Conservation (phyloP, 345 rosid species). For the Boechera divaricarpa region DNA sequence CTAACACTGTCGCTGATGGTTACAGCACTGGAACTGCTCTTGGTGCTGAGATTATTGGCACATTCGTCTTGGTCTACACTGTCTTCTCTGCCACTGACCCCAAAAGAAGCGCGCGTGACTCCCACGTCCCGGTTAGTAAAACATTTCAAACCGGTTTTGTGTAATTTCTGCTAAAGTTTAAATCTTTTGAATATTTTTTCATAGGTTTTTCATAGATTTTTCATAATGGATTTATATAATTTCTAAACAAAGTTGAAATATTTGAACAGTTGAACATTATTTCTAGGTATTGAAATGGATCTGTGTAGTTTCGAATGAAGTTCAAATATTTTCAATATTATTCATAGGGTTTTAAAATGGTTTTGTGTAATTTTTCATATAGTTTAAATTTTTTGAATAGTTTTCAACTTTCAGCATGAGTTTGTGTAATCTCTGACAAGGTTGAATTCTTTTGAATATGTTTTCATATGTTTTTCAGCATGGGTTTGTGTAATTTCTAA, state of each 20-base stretch:
- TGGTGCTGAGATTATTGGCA: conserved; percentile 87
- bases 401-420: not conserved
- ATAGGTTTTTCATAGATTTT: not conserved
- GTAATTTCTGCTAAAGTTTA: not conserved
- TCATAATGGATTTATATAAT: not conserved
- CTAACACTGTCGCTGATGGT: conserved; percentile 59
- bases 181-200: not conserved
- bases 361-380: not conserved
- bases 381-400: not conserved
- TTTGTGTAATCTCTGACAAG: not conserved
- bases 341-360: too few relatives aligned
- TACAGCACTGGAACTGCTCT: conserved; percentile 73
- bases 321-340: not conserved
- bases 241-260: not conserved
- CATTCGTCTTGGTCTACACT: conserved; percentile 76
- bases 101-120: conserved; percentile 86
- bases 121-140: conserved; percentile 72
- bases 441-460: not conserved
- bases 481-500: not conserved
- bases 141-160: not conserved
- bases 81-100: conserved; percentile 93
- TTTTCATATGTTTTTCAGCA: not conserved
- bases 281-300: not conserved
- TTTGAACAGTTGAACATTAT: not conserved
- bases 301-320: not conserved